Evolutionary conservation across 495 filamentous ascomycete species (phyloP), one percentile per base, ranked within the genome.

Genomic region (Annulohypoxylon bovei): DNA sequence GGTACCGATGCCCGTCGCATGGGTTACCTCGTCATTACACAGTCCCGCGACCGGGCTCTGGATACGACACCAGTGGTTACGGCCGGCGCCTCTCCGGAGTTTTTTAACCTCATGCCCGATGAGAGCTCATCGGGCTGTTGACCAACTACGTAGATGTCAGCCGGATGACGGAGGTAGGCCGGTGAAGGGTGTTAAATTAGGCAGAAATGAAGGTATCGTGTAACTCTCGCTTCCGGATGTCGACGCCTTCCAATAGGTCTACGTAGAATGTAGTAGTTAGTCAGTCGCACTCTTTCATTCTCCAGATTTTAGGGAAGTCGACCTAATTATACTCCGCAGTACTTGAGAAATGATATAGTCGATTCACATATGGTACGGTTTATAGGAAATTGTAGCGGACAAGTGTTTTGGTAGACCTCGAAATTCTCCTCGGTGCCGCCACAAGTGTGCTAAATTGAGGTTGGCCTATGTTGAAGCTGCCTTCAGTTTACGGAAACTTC

Each of bases 31-130:
- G 50, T 33, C 22, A 33, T 54, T 46, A 44, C 25, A 53, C 46
- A 39, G 4, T 22, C 49, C 23, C 22, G 33, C 20, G 40, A 9
- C 60, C 47, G 47, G 7, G 50, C 30, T 61, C 28, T 44, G 11
- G 20, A 68, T 68, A 39, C 65, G 44, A 56, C 49, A 22, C 18
- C 20, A 7, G 40, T 33, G 52, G 52, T 63, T 63, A 33, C 52
- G 40, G 42, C 66, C 59, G 66, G 66, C 66, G 60, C 6, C 66
- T 68, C 52, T 63, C 28, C 66, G 66, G 66, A 28, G 23, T 12
- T 22, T 56, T 68, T 61, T 39, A 54, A 25, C 30, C 39, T 62
- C 50, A 16, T 39, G 57, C 57, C 57, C 35, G 39, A 16, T 54
- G 50, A 28, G 2, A n/a, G 50, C 23, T 23, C n/a, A n/a, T n/a